These are phyloP conservation scores for Ustilago hordei DNA, from an alignment of 1,284 basidiomycete species.

Conservation along the genomic window DNA sequence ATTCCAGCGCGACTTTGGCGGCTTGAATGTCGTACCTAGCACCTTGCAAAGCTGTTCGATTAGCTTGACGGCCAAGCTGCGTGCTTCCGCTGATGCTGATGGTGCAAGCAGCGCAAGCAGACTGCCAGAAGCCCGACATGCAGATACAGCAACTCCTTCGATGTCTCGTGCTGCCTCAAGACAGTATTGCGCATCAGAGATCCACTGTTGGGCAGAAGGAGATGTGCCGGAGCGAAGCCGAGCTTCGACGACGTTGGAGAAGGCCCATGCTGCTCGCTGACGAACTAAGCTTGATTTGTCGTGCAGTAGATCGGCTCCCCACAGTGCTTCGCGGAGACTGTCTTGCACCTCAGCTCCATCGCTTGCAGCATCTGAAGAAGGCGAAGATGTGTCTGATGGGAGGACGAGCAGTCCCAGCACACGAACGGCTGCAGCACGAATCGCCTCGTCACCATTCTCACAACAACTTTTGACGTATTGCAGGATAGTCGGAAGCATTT, in stretches of 20 bases:
- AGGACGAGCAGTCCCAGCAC: conserved; percentile 40
- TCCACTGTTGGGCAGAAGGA: conserved; percentile 8
- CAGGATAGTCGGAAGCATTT: conserved; percentile 4
- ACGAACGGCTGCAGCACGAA: conserved; percentile 42
- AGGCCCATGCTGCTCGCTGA: conserved; percentile 39
- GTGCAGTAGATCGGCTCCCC: conserved; percentile 12
- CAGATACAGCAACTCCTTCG: conserved; percentile 40
- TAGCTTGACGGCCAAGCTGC: conserved; percentile 7
- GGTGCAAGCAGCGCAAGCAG: conserved; percentile 22
- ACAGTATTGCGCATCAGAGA: conserved; percentile 22
- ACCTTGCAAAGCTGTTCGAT: conserved; percentile 30
- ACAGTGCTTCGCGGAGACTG: conserved; percentile 7
- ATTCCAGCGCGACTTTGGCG: conserved; percentile 48
- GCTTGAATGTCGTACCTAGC: conserved; percentile 27
- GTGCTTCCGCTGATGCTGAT: neutral
- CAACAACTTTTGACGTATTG: conserved; percentile 18
- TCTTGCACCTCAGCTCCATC: neutral
- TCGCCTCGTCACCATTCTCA: conserved; percentile 17
- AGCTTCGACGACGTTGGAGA: conserved; percentile 34
- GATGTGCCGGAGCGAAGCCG: conserved; percentile 1
- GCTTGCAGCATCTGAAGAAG: neutral
- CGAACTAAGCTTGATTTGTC: conserved; percentile 43
- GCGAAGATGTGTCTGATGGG: conserved; percentile 5
- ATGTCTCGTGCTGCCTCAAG: conserved; percentile 33
- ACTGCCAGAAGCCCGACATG: conserved; percentile 28